A percentile compares a stretch with the other conserved stretches of the same genome.
Evolutionary conservation across 2,329 filamentous ascomycete species (phyloP).

Genomic region (Colletotrichum sp.): DNA sequence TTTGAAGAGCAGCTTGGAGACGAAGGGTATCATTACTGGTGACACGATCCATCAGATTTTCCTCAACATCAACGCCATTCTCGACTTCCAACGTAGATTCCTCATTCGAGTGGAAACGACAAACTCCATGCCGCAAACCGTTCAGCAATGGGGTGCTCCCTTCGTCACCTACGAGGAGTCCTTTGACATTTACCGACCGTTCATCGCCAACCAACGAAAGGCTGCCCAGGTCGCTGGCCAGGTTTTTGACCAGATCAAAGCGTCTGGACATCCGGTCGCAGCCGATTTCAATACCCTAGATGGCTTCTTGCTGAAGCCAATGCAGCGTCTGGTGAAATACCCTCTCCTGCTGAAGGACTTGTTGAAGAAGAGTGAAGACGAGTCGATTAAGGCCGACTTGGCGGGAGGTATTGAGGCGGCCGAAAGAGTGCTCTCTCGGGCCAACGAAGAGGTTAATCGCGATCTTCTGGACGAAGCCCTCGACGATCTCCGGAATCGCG

Average conservation of each 20-base stretch:
- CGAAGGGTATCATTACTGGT: slow-evolving; percentile 85
- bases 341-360: slow-evolving; percentile 90
- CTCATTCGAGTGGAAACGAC: slow-evolving; percentile 95
- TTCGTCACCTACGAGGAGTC: slow-evolving; percentile 85
- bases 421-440: slow-evolving; percentile 79
- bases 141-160: slow-evolving; percentile 94
- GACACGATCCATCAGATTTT: slow-evolving; percentile 95
- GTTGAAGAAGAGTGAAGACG: slow-evolving; percentile 81
- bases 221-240: slow-evolving; percentile 84
- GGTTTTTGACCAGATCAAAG: slow-evolving; percentile 85
- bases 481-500: slow-evolving; percentile 78
- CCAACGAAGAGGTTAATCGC: slow-evolving; percentile 89
- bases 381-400: slow-evolving; percentile 74
- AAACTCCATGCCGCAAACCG: slow-evolving; percentile 76
- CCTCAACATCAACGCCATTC: slow-evolving; percentile 90
- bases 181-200: slow-evolving; percentile 94
- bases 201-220: slow-evolving; percentile 94
- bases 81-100: slow-evolving; percentile 95
- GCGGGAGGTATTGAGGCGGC: slow-evolving; percentile 79
- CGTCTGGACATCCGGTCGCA: slow-evolving; percentile 79
- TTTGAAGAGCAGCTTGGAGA: slow-evolving; percentile 87
- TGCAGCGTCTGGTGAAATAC: slow-evolving; percentile 95
- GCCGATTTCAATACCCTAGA: slow-evolving; percentile 87
- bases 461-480: slow-evolving; percentile 85
- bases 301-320: slow-evolving; percentile 93